Percentiles rank a stretch among this genome's conserved stretches.
These are phyloP conservation scores for Solanum gandarillasii DNA, from an alignment of 257 asterid species.

Conservation along the genomic window DNA sequence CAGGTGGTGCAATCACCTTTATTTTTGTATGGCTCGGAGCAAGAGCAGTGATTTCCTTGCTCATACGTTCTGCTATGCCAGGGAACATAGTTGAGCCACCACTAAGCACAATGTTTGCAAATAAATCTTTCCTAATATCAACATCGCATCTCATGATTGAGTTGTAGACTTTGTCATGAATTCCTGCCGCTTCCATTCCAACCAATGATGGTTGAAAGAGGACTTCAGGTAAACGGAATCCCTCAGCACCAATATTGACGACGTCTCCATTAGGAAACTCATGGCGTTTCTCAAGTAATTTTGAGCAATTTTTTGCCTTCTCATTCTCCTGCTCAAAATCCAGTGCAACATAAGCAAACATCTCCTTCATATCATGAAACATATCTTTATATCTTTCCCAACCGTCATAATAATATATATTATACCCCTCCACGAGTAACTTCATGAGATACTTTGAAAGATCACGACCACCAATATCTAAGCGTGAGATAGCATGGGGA, in stretches of 20 bases:
- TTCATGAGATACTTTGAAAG: background rate
- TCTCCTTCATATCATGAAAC: background rate
- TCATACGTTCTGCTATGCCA: background rate
- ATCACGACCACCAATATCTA: background rate
- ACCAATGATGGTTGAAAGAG: background rate
- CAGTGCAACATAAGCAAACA: background rate
- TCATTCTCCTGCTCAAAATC: background rate
- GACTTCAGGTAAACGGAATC: background rate
- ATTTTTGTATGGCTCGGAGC: background rate
- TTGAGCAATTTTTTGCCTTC: background rate
- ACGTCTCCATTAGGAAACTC: background rate
- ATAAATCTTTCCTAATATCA: background rate
- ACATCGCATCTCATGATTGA: background rate
- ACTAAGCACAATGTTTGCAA: background rate
- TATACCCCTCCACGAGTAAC: background rate
- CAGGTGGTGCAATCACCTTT: background rate
- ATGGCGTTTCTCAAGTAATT: background rate
- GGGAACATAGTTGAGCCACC: background rate
- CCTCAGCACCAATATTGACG: background rate
- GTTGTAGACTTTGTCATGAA: constrained; percentile 10
- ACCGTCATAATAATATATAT: background rate
- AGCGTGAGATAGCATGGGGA: background rate
- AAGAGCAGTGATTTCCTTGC: background rate
- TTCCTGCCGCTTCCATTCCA: constrained; percentile 12
- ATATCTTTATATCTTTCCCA: too few relatives aligned